phyloP scores from a whole-genome alignment of 441 rosid genomes.

The Raphanus hybrid region DNA sequence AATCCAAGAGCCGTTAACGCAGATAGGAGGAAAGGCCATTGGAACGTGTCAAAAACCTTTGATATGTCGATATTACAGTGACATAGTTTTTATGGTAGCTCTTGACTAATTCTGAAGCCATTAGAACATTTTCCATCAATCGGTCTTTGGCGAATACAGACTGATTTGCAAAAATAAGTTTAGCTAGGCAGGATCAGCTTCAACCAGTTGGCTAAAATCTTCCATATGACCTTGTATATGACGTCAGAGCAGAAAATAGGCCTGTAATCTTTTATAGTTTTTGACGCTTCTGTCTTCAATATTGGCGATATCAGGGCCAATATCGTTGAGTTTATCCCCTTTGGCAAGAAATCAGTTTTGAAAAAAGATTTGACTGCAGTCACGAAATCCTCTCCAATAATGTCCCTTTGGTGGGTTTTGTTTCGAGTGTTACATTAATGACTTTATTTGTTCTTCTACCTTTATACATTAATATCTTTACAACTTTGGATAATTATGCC shows the following conservation, averaged over 20 bases:
- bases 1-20: no score
- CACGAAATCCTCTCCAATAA: neutral
- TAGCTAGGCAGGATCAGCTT: neutral
- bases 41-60: no score
- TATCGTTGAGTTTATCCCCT: neutral
- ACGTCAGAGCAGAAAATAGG: neutral
- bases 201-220: no score
- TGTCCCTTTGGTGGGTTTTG: neutral
- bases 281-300: neutral
- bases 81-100: no score
- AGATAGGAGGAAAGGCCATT: no score
- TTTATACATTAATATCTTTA: no score
- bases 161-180: neutral
- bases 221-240: neutral
- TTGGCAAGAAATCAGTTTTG: neutral
- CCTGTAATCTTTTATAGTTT: neutral
- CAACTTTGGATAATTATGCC: neutral
- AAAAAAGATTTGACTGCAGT: neutral
- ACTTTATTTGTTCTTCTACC: no score
- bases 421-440: no score
- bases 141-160: neutral
- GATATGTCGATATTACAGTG: no score
- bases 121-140: no score
- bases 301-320: neutral
- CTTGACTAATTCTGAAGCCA: no score